phyloP scores from a whole-genome alignment of 1,139 yeast genomes.

The Meyerozyma sp. region DNA sequence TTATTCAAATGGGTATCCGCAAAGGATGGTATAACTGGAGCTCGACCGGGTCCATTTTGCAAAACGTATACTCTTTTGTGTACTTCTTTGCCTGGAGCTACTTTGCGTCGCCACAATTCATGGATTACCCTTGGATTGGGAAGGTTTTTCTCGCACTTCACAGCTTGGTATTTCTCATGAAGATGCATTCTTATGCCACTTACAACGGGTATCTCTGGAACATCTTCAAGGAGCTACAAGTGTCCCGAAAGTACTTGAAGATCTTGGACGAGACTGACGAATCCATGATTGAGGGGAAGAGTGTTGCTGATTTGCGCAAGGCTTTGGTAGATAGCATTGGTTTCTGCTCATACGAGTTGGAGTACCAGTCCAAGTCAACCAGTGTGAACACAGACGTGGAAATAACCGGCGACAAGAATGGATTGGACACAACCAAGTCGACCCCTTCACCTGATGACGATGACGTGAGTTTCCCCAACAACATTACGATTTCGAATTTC shows the following conservation, averaged over 20 bases:
- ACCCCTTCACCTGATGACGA: constrained; percentile 13
- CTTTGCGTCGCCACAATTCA: constrained; percentile 42
- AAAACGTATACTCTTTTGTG: constrained; percentile 48
- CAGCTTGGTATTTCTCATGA: constrained; percentile 83
- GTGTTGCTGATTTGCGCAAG: constrained; percentile 14
- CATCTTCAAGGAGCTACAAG: constrained; percentile 50
- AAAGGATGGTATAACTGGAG: constrained; percentile 49
- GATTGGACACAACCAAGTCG: not conserved
- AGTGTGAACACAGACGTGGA: constrained; percentile 11
- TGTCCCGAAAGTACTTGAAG: constrained; percentile 32
- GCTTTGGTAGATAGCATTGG: constrained; percentile 44
- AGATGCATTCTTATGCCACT: constrained; percentile 85
- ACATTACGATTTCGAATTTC: constrained; percentile 61
- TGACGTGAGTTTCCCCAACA: constrained; percentile 55
- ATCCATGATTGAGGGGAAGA: constrained; percentile 7
- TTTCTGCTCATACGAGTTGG: constrained; percentile 62
- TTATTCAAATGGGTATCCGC: constrained; percentile 49
- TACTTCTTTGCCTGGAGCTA: constrained; percentile 47
- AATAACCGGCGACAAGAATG: constrained; percentile 11
- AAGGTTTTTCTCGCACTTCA: constrained; percentile 78
- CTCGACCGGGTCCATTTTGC: constrained; percentile 54
- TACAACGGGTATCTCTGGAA: constrained; percentile 86
- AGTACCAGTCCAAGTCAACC: constrained; percentile 36
- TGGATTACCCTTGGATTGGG: constrained; percentile 78
- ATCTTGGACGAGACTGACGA: constrained; percentile 14